Evolutionary conservation across 2,329 filamentous ascomycete genomes (phyloP).

Genomic region (Elsinoe perseae): DNA sequence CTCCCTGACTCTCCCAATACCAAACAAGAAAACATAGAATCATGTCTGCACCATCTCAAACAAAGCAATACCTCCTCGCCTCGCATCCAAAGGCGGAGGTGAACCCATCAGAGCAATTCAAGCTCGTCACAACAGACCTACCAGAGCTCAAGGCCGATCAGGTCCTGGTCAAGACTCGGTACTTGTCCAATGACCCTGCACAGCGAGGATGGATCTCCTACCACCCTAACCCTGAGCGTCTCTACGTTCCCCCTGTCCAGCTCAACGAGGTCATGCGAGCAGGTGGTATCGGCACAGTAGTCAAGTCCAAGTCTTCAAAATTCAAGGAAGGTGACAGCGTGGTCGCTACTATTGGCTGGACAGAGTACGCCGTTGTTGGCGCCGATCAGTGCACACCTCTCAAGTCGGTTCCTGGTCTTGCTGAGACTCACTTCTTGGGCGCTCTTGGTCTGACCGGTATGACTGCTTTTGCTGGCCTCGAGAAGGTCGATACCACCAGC

Average conservation of each 20-base stretch:
- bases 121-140: slow-evolving; percentile 30
- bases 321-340: slow-evolving; percentile 34
- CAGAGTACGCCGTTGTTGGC: slow-evolving; percentile 36
- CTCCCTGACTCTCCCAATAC: not conserved
- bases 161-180: slow-evolving; percentile 41
- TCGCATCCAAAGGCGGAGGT: slow-evolving; percentile 6
- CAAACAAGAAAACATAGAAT: not conserved
- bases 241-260: slow-evolving; percentile 41
- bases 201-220: slow-evolving; percentile 44
- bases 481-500: slow-evolving; percentile 32
- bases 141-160: slow-evolving; percentile 34
- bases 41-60: slow-evolving; percentile 10
- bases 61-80: slow-evolving; percentile 15
- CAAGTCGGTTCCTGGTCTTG: slow-evolving; percentile 29
- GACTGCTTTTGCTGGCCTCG: slow-evolving; percentile 44
- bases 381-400: slow-evolving; percentile 28
- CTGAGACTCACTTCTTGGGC: slow-evolving; percentile 40
- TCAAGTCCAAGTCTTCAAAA: slow-evolving; percentile 30
- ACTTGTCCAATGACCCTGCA: slow-evolving; percentile 47
- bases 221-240: slow-evolving; percentile 28
- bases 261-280: slow-evolving; percentile 35
- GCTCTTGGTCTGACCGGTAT: slow-evolving; percentile 37
- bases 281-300: slow-evolving; percentile 31
- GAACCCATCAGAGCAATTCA: slow-evolving; percentile 25
- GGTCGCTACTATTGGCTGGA: slow-evolving; percentile 31